Base-by-base conservation (phyloP, 2,329 filamentous ascomycete genomes). In the Exophiala calicioides region DNA sequence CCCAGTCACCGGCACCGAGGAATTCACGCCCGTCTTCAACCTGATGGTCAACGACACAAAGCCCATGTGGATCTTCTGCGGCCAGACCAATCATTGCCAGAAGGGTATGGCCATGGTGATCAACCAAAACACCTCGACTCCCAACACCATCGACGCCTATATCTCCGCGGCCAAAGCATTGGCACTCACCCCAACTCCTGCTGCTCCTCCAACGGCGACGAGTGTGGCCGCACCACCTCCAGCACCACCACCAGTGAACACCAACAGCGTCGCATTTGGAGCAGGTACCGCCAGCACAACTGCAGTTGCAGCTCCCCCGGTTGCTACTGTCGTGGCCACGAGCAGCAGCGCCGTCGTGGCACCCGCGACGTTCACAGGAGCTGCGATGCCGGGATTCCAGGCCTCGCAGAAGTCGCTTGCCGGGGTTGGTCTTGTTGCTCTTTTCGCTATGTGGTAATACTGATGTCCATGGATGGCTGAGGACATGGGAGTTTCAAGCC, bases 1-100 rank as follows among this genome's bases (percentile, higher is more conserved):
- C 31, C 73, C 74, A 3, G 78, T 80, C 47, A 73, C 71, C 53
- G 62, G 68, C 16, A 60, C 66, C 51, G 71, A 66, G 59, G 74
- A 72, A 58, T 68, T 72, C 64, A 75, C 82, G 50, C 80, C 85
- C 20, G 83, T 83, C 43, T 93, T 83, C 69, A 88, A 84, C 48
- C 72, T 91, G 60, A 76, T 76, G 65, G 71, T 93, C 65, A 84
- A 82, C 61, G 75, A 81, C 66, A 79, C 76, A 33, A 84, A 77
- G 44, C 87, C 88, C 21, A 74, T 90, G 56, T 93, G 88, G 86
- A 71, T 87, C 56, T 91, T 85, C 76, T 91, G 87, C 70, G 82
- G 81, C 21, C 84, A 89, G 66, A 81, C 65, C 34, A 79, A 76
- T 61, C 88, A 93, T 71, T 93, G 87, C 68, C 79, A 89, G 66